Conservation (phyloP, 306 rosid genomes). For the Trifolium pratense region DNA sequence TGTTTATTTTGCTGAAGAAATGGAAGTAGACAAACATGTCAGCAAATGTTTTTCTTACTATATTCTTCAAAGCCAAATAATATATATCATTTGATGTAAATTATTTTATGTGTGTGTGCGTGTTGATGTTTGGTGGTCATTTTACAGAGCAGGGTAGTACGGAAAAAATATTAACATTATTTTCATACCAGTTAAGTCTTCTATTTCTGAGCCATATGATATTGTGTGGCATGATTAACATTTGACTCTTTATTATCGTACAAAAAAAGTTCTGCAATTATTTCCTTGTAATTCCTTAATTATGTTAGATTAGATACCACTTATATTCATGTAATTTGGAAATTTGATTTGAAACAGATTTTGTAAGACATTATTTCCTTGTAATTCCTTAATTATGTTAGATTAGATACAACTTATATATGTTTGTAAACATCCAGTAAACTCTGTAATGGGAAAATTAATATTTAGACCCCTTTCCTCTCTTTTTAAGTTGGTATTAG, state of each 20-base stretch:
- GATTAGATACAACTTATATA: background rate
- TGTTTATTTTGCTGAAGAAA: conserved; percentile 91
- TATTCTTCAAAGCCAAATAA: conserved; percentile 31
- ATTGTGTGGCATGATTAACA: background rate
- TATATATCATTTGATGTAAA: conserved; percentile 7
- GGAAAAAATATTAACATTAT: conserved; percentile 14
- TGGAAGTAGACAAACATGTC: conserved; percentile 38
- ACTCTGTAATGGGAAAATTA: conserved; percentile 1
- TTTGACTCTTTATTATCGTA: background rate
- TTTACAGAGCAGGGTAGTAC: background rate
- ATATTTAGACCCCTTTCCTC: conserved; percentile 3
- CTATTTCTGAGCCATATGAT: conserved; percentile 22
- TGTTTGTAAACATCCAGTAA: conserved; percentile 15
- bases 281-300: conserved; percentile 1
- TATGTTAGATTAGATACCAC: background rate
- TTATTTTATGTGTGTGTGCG: background rate
- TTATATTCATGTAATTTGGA: background rate
- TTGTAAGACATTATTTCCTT: background rate
- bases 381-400: background rate
- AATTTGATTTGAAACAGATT: background rate
- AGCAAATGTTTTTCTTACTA: conserved; percentile 18
- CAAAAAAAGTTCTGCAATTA: background rate
- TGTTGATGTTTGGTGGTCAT: conserved; percentile 12
- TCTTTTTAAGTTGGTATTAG: background rate
- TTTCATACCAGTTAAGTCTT: conserved; percentile 18